Base-by-base conservation (phyloP, 1,284 basidiomycete genomes). In the Lignosus rhinocerotis region DNA sequence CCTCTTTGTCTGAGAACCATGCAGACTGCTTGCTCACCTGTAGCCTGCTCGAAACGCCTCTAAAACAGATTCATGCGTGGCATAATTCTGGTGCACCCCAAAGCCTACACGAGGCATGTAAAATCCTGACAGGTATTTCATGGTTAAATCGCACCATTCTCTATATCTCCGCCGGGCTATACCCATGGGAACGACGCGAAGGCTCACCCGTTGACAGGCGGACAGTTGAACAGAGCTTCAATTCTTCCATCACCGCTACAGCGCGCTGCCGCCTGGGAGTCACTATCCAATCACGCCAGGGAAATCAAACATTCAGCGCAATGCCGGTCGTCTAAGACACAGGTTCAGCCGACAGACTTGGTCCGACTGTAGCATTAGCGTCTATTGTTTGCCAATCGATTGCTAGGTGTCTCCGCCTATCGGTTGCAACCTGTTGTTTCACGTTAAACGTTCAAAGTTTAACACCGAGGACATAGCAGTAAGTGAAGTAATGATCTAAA, bases 71-170 rank as follows among this genome's bases (percentile, higher is more conserved):
- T 81, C 70, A 39, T 76, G 79, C 11, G 85, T 74, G 46, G 83
- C 80, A 63, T 84, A 79, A 74, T 88, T 88, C 66, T 88, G 84
- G 67, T 89, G 94, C 14, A 94, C 90, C 16, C 93, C 93, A 58
- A 93, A 87, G 0, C 92, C 93, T 1, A 95, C 79, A 16, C 82
- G 72, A 32, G 93, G 93, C 75, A 94, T 87, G 19, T 72, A 55
- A 68, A 81, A 74, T 4, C 86, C 87, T 72, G 53, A 2, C 16
- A 6, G 1, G 12, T 39, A 41, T 44, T 12, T 36, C n/a, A 39
- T 17, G 6, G 25, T 33, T 34, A 41, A 42, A 7, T 4, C n/a
- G 14, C 36, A n/a, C 11, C 14, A 39, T 12, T 12, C 12, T 10
- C 12, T 14, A 6, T 39, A 14, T 6, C 12, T 1, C 14, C 5